Evolutionary conservation across 768 basidiomycete species (phyloP), one percentile per base, ranked within the genome.

Genomic region (Cystobasidium tubakii): DNA sequence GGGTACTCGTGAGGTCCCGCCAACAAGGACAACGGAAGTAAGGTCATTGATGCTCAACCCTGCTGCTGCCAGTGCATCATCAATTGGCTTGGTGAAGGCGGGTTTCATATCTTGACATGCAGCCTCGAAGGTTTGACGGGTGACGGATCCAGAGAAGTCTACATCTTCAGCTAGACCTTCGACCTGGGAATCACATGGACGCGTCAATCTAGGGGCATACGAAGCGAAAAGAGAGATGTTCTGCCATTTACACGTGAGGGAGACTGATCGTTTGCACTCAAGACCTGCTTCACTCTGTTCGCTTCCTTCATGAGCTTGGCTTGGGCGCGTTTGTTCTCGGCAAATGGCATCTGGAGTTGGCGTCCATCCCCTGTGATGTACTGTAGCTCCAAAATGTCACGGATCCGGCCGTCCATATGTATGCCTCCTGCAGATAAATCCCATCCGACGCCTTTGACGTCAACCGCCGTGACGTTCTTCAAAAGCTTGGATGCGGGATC

Each of bases 261-360:
- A 7, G 89, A 89, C 36, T 95, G 93, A 17, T 84, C 84, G 79
- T 99, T 99, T 43, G 95, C 96, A 80, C 92, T 96, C 74, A 99
- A 82, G 76, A 99, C 89, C 9, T 88, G 85, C 83, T 98, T 99
- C 77, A 97, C 86, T 74, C 94, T 86, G 21, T 86, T 87, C 0
- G 95, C 91, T 82, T 99, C 96, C 80, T 94, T 95, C 87, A 91
- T 89, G 6, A 98, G 83, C 81, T 94, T 95, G 3, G 91, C 90
- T 88, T 96, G 89, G 0, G 89, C 94, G 70, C 88, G 85, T 79
- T 87, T 87, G 79, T 94, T 90, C 76, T 84, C 83, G 33, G 86
- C 85, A 43, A 92, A 85, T 25, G 77, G 74, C 50, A 34, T 54
- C 1, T 77, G 77, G 9, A 78, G 76, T 77, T 86, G 86, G 50